Evolutionary conservation across 805 yeast genomes (phyloP), one percentile per base, ranked within the genome.

Genomic region (Metschnikowia shivogae): DNA sequence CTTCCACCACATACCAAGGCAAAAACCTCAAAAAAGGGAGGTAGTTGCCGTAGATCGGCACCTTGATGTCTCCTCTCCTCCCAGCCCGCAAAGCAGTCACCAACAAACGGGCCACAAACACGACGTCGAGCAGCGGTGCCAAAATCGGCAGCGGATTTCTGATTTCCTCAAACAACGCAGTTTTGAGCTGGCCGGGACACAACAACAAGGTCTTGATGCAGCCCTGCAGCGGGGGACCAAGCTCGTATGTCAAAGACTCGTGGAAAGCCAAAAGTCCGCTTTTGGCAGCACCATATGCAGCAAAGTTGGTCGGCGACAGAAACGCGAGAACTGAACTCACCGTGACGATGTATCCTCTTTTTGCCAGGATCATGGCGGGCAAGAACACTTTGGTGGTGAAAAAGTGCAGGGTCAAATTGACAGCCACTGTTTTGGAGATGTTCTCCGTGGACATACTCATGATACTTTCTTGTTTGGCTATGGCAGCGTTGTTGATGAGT

Each of bases 221-320:
- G 1, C 64, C 61, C 42, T 64, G 67, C 6, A 73, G 63, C 0
- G 80, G 77, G 0, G 77, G 72, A 0, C 84, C 82, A 26, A 86
- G 58, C 61, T 86, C 93, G 56, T 79, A 80, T 0, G 86, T 78
- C 30, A 92, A 65, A 0, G 92, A 81, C 60, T 87, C 95, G 60
- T 90, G 97, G 34, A 89, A 65, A 0, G 92, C 89, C 42, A 92
- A 79, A 26, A 88, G 64, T 0, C 95, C 97, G 0, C 95, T 83
- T 61, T 92, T 92, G 12, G 95, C 78, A 0, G 97, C 96, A 0
- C 96, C 96, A 59, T 92, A 92, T 0, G 86, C 86, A 36, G 83
- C 82, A 46, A 88, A 70, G 19, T 84, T 72, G 8, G 95, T 90
- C 0, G 97, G 97, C 0, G 93, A 76, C 72, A 86, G 74, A 51